Percentiles rank a stretch among this genome's conserved stretches.
Evolutionary conservation across 495 filamentous ascomycete genomes (phyloP).

Genomic region (Thozetella sp.): DNA sequence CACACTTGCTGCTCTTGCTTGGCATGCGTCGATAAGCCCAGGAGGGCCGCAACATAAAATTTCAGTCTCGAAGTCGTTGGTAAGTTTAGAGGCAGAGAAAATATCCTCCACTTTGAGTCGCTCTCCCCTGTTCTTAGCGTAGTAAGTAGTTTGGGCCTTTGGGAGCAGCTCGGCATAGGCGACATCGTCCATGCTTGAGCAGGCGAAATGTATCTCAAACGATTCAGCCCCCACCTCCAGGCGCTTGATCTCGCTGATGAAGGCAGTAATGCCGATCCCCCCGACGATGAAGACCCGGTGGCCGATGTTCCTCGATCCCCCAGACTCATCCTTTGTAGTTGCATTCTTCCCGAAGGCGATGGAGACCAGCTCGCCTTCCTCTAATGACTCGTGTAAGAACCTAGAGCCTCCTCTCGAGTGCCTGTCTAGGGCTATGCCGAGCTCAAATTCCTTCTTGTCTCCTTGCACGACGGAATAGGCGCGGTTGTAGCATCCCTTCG

Average conservation of each 20-base stretch:
- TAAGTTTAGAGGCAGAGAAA: conserved; percentile 8
- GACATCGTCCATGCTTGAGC: conserved; percentile 30
- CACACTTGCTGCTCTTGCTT: conserved; percentile 13
- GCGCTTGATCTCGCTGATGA: conserved; percentile 23
- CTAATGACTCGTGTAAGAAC: conserved; percentile 30
- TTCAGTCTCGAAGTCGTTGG: conserved; percentile 1
- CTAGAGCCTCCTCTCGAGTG: conserved; percentile 35
- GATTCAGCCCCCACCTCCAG: conserved; percentile 22
- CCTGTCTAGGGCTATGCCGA: conserved; percentile 37
- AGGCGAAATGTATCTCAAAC: conserved; percentile 38
- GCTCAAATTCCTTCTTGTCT: conserved; percentile 27
- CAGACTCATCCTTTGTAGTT: neutral
- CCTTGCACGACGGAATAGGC: conserved; percentile 41
- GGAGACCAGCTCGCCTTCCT: conserved; percentile 43
- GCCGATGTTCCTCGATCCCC: conserved; percentile 21
- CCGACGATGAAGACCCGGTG: conserved; percentile 31
- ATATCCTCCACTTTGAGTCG: conserved; percentile 14
- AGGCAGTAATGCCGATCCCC: conserved; percentile 43
- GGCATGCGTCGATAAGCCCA: conserved; percentile 18
- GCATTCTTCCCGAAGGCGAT: conserved; percentile 1
- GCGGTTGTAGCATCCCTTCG: conserved; percentile 21
- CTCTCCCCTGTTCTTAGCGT: conserved; percentile 19
- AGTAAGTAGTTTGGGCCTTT: conserved; percentile 13
- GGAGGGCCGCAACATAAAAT: conserved; percentile 27
- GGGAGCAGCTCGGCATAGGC: conserved; percentile 28